Base-by-base conservation (phyloP, 352 stramenopile genomes). In the Lagenidium giganteum region DNA sequence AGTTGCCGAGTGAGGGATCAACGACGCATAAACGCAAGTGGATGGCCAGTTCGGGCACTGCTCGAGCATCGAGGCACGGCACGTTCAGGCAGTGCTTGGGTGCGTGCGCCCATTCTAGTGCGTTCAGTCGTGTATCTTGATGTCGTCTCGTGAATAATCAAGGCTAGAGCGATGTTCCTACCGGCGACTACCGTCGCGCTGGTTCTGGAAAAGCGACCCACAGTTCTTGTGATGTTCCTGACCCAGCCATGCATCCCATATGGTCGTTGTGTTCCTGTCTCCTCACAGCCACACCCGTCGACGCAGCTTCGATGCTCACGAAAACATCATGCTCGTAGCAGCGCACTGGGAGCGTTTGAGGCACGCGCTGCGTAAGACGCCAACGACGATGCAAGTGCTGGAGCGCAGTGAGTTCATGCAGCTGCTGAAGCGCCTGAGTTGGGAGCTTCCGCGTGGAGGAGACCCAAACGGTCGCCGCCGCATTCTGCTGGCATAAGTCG, bases 211-310 rank as follows among this genome's bases (percentile, higher is more conserved):
- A 14, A 31, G 5, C 35, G 18, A n/a, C 50, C 50, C 7, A 28
- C 42, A 6, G 47, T 44, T 28, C 22, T 29, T 6, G 50, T 52
- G 23, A 13, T 14, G n/a, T 58, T 52, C 31, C 50, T 58, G 22
- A 42, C 50, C n/a, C 42, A 58, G 1, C 42, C 37, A 42, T 58
- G 23, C 8, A 25, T n/a, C n/a, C n/a, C n/a, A n/a, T n/a, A n/a
- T 49, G 22, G 20, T 22, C 9, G 32, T 38, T 17, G 7, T 38
- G 32, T 16, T 6, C 11, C 12, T 38, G 32, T 38, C 26, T 5
- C 4, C 40, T 8, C 33, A 5, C 11, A 8, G 18, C n/a, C n/a
- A n/a, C n/a, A n/a, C n/a, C n/a, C 11, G 4, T 18, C 25, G 4
- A 43, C 32, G n/a, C 7, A 12, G 11, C 9, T 38, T 16, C 20